phyloP scores from a whole-genome alignment of 2,329 filamentous ascomycete species.

The Lachnellula suecica region DNA sequence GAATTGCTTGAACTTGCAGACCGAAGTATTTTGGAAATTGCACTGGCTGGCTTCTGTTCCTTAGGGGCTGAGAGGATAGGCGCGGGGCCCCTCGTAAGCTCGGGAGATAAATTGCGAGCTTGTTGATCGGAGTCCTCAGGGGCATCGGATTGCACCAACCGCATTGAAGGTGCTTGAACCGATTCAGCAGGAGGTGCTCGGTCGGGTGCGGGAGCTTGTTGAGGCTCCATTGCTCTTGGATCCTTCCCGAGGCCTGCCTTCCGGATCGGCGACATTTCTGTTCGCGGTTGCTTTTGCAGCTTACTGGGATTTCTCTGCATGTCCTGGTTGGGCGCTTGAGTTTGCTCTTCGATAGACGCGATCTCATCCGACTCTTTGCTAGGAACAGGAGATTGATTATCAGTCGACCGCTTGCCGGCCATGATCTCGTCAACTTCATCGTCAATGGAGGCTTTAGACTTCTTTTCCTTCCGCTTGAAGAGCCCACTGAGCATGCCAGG shows the following conservation, averaged over 20 bases:
- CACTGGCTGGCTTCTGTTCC: conserved; percentile 39
- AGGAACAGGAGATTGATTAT: conserved; percentile 37
- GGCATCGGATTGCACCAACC: conserved; percentile 29
- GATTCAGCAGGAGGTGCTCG: conserved; percentile 25
- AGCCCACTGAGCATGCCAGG: conserved; percentile 66
- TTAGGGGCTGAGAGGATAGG: conserved; percentile 39
- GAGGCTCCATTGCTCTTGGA: conserved; percentile 21
- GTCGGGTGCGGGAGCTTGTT: conserved; percentile 26
- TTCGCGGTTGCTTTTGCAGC: conserved; percentile 61
- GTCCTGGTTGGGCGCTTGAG: conserved; percentile 21
- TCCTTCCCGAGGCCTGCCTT: conserved; percentile 23
- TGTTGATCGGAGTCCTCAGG: conserved; percentile 15
- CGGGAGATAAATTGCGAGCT: conserved; percentile 37
- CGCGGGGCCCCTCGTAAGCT: conserved; percentile 34
- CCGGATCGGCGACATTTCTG: conserved; percentile 26
- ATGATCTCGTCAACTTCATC: conserved; percentile 44
- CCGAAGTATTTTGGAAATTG: conserved; percentile 44
- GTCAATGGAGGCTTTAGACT: conserved; percentile 51
- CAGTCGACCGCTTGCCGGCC: conserved; percentile 38
- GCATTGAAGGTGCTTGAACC: conserved; percentile 30
- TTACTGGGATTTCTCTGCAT: conserved; percentile 63
- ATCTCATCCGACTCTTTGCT: conserved; percentile 34
- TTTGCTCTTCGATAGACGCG: conserved; percentile 22
- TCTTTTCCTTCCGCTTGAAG: conserved; percentile 46
- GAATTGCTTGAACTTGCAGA: conserved; percentile 37